These are phyloP conservation scores for Sphaerobolus stellatus DNA, from an alignment of 1,284 basidiomycete genomes.

Conservation along the genomic window DNA sequence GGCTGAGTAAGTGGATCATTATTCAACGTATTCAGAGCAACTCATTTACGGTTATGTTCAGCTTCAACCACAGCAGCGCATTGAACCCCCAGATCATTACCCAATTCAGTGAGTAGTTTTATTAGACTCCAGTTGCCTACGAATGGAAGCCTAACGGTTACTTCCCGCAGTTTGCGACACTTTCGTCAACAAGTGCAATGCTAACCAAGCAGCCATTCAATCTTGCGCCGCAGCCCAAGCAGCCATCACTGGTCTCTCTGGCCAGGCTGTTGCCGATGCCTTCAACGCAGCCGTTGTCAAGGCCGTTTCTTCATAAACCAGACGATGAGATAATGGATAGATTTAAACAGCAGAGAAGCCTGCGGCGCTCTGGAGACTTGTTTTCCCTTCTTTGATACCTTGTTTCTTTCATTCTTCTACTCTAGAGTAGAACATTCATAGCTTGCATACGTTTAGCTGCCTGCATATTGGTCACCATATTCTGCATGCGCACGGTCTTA, in stretches of 20 bases:
- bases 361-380: too few relatives aligned
- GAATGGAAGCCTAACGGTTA: background rate
- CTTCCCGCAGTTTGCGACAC: slow-evolving; percentile 15
- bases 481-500: too few relatives aligned
- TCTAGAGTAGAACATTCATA: too few relatives aligned
- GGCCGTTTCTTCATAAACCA: background rate
- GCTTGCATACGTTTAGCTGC: too few relatives aligned
- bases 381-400: too few relatives aligned
- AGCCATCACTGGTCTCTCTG: slow-evolving; percentile 14
- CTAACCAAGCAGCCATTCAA: slow-evolving; percentile 14
- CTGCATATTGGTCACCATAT: too few relatives aligned
- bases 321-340: too few relatives aligned
- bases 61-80: slow-evolving; percentile 5
- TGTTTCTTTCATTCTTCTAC: too few relatives aligned
- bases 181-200: slow-evolving; percentile 17
- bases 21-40: background rate
- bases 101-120: slow-evolving; percentile 7
- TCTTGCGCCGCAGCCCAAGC: slow-evolving; percentile 14
- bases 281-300: slow-evolving; percentile 14
- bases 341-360: too few relatives aligned
- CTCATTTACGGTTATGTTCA: background rate
- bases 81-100: slow-evolving; percentile 11
- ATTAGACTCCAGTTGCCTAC: background rate
- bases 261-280: slow-evolving; percentile 16
- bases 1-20: slow-evolving; percentile 3